phyloP scores from a whole-genome alignment of 768 basidiomycete species.

The Lentinula aciculospora region DNA sequence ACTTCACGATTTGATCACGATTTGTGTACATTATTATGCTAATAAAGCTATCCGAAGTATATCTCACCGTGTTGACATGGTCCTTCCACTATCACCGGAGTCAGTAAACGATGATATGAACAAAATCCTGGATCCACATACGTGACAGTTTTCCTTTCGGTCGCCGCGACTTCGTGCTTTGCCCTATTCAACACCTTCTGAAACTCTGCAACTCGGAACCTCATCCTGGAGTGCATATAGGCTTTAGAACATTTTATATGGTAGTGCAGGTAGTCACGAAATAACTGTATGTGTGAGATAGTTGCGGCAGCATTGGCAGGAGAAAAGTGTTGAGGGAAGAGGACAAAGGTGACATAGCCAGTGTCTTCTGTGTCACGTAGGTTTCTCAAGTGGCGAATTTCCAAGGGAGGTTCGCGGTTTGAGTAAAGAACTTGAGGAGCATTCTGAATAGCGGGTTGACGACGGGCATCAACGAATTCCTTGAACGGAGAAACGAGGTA shows the following conservation, averaged over 20 bases:
- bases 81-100: slow-evolving; percentile 3
- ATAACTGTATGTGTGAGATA: slow-evolving; percentile 93
- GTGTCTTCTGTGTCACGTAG: slow-evolving; percentile 81
- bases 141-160: slow-evolving; percentile 90
- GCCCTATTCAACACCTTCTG: slow-evolving; percentile 94
- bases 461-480: slow-evolving; percentile 99
- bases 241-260: slow-evolving; percentile 99
- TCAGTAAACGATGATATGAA: neutral
- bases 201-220: slow-evolving; percentile 90
- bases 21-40: neutral
- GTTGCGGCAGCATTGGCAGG: slow-evolving; percentile 62
- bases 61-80: slow-evolving; percentile 4
- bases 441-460: slow-evolving; percentile 88
- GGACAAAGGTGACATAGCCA: slow-evolving; percentile 96
- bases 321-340: slow-evolving; percentile 94
- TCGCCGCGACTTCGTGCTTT: slow-evolving; percentile 81
- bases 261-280: slow-evolving; percentile 99
- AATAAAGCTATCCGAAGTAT: neutral
- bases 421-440: slow-evolving; percentile 97
- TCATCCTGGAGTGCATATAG: slow-evolving; percentile 98
- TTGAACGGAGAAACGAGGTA: slow-evolving; percentile 23
- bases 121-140: slow-evolving; percentile 27
- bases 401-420: slow-evolving; percentile 92
- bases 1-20: neutral
- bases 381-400: slow-evolving; percentile 83